Base-by-base conservation (phyloP, 257 asterid species). In the Buddleja alternifolia region DNA sequence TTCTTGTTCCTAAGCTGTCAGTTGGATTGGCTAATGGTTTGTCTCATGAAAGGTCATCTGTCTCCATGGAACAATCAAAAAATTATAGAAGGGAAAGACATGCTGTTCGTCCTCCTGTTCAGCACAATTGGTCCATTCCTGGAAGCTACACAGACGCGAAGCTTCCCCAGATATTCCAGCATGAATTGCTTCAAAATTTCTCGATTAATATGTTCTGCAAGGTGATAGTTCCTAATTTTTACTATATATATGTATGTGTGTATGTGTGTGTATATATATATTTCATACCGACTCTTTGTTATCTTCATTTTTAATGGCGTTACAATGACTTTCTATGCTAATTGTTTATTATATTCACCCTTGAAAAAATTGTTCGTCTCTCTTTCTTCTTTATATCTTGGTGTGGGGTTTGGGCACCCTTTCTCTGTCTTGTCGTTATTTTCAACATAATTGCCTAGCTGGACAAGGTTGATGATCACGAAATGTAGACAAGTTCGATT, bases 81-180 rank as follows among this genome's bases (percentile, higher is more conserved):
- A 79, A 59, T 45, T 15, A 79, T 42, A 81, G 81, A 47, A 89
- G 82, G 89, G 97, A 91, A 72, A 89, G 99, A 64, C 97, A 94
- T 73, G 92, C 93, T 55, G 78, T 94, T 71, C 98, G 99, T 54
- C 99, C 98, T 76, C 99, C 99, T 17, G 97, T 94, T 75, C 85
- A 89, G 83, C 99, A 94, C 64, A 77, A 86, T 77, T 94, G 99
- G 97, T 94, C 96, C 37, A 76, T 91, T 82, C 92, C 96, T 63
- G 97, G 88, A 71, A 75, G 82, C 73, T 57, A 52, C 32, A 66
- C 79, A 40, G 77, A 82, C 56, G 62, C 77, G 52, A 81, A 83
- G 76, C 81, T 75, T 56, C 97, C 97, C 16, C 95, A 91, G 83
- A 89, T 91, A 79, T 94, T 94, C 87, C 97, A 94, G 82, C 99